These are phyloP conservation scores for Metschnikowia shivogae DNA, from an alignment of 805 yeast species.

Conservation along the genomic window DNA sequence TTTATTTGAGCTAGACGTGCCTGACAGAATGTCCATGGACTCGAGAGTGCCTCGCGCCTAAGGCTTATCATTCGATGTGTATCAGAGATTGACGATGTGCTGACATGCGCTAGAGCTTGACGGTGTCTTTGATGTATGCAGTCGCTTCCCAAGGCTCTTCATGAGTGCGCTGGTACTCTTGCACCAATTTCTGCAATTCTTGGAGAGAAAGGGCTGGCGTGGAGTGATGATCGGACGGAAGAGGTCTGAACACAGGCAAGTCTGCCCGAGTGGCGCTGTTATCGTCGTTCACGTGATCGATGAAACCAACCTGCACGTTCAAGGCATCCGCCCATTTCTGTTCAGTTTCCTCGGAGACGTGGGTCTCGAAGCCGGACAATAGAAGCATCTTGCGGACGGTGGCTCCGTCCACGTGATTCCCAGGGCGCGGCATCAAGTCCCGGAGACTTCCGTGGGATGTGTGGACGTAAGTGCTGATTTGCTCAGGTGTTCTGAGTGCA, in stretches of 20 bases:
- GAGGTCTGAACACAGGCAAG: slow-evolving; percentile 27
- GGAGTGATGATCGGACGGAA: slow-evolving; percentile 31
- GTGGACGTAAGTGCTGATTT: slow-evolving; percentile 8
- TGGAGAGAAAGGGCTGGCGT: slow-evolving; percentile 22
- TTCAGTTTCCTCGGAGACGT: slow-evolving; percentile 24
- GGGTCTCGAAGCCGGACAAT: slow-evolving; percentile 46
- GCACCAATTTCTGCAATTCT: slow-evolving; percentile 11
- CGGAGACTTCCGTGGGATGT: slow-evolving; percentile 13
- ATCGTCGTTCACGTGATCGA: slow-evolving; percentile 33
- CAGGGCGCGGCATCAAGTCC: slow-evolving; percentile 14
- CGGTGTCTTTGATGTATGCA: slow-evolving; percentile 1
- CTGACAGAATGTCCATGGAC: slow-evolving; percentile 80
- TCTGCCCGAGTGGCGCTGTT: slow-evolving; percentile 16
- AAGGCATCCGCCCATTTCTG: slow-evolving; percentile 30
- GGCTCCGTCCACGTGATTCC: slow-evolving; percentile 15
- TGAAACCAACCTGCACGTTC: slow-evolving; percentile 47
- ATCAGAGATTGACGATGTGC: background rate
- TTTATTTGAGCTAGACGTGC: slow-evolving; percentile 62
- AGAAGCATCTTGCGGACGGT: slow-evolving; percentile 33
- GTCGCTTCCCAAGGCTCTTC: background rate
- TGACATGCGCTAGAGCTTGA: slow-evolving; percentile 2
- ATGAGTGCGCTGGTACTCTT: slow-evolving; percentile 3
- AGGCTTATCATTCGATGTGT: background rate
- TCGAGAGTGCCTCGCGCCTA: slow-evolving; percentile 47
- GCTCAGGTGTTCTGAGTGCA: slow-evolving; percentile 6